Evolutionary conservation across 495 filamentous ascomycete species (phyloP).

Genomic region (Tetracladium setigerum): DNA sequence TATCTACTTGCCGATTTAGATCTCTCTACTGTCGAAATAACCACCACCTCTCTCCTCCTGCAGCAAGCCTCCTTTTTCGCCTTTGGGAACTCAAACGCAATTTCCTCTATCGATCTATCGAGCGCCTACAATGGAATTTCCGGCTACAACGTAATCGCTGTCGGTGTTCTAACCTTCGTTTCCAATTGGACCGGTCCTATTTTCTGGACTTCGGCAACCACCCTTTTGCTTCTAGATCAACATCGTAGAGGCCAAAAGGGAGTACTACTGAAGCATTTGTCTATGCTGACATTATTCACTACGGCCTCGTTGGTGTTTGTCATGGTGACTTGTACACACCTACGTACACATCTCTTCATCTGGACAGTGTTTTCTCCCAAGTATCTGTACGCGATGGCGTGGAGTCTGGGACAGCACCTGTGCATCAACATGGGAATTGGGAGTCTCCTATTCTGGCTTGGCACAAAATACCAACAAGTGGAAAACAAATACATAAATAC

Average conservation of each 20-base stretch:
- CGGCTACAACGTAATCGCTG: slow-evolving; percentile 56
- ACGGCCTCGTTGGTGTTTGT: slow-evolving; percentile 55
- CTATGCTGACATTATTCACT: slow-evolving; percentile 58
- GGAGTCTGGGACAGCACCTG: slow-evolving; percentile 77
- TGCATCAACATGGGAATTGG: slow-evolving; percentile 54
- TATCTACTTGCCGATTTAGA: slow-evolving; percentile 39
- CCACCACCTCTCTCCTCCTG: slow-evolving; percentile 55
- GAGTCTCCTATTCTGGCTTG: slow-evolving; percentile 47
- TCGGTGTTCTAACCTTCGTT: slow-evolving; percentile 74
- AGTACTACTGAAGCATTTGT: slow-evolving; percentile 39
- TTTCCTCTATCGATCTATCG: slow-evolving; percentile 79
- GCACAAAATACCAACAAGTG: slow-evolving; percentile 19
- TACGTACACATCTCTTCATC: slow-evolving; percentile 90
- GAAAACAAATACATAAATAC: neutral
- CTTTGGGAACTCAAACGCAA: slow-evolving; percentile 85
- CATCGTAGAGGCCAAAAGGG: slow-evolving; percentile 4
- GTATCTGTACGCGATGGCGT: slow-evolving; percentile 85
- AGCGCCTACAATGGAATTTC: slow-evolving; percentile 77
- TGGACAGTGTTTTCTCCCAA: slow-evolving; percentile 99
- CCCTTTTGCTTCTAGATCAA: slow-evolving; percentile 12
- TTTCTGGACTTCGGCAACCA: slow-evolving; percentile 58
- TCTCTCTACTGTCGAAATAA: slow-evolving; percentile 47
- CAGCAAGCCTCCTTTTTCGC: slow-evolving; percentile 81
- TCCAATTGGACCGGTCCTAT: slow-evolving; percentile 89
- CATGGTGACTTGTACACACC: slow-evolving; percentile 78